Conservation (phyloP, 2,329 filamentous ascomycete species). For the Xylariales sp. region DNA sequence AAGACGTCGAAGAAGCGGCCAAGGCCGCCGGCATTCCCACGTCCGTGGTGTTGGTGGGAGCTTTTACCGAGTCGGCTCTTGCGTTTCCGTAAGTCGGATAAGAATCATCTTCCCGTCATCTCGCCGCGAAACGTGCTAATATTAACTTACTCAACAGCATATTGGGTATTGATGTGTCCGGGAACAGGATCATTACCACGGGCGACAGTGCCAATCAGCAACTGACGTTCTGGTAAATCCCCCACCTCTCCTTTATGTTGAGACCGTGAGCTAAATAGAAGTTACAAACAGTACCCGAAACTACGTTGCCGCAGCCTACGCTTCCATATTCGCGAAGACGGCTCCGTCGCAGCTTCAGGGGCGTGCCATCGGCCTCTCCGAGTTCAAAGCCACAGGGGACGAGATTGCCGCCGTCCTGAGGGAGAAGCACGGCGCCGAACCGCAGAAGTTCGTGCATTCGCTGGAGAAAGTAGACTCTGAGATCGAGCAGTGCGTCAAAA, state of each 20-base stretch:
- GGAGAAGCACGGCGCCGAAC: constrained; percentile 40
- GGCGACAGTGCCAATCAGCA: constrained; percentile 44
- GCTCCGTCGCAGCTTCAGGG: constrained; percentile 40
- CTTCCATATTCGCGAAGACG: constrained; percentile 45
- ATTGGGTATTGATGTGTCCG: constrained; percentile 38
- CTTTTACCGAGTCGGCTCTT: constrained; percentile 46
- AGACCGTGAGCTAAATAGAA: neutral
- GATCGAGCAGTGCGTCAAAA: constrained; percentile 39
- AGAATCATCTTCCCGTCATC: neutral
- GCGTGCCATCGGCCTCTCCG: constrained; percentile 42
- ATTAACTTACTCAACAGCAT: constrained; percentile 28
- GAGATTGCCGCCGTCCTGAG: constrained; percentile 41
- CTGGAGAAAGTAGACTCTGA: constrained; percentile 43
- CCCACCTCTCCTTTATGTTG: neutral
- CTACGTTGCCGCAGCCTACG: constrained; percentile 47
- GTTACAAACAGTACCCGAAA: constrained; percentile 41
- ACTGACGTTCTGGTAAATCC: constrained; percentile 39
- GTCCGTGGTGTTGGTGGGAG: constrained; percentile 41
- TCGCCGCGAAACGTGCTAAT: constrained; percentile 13
- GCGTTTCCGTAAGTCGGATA: constrained; percentile 36
- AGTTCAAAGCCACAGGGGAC: constrained; percentile 43
- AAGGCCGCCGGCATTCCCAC: constrained; percentile 43
- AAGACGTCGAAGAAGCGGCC: constrained; percentile 42
- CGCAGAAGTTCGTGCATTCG: constrained; percentile 37
- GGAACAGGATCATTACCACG: constrained; percentile 41